Base-by-base conservation (phyloP, 352 stramenopile species). In the Hyphochytrium catenoides region DNA sequence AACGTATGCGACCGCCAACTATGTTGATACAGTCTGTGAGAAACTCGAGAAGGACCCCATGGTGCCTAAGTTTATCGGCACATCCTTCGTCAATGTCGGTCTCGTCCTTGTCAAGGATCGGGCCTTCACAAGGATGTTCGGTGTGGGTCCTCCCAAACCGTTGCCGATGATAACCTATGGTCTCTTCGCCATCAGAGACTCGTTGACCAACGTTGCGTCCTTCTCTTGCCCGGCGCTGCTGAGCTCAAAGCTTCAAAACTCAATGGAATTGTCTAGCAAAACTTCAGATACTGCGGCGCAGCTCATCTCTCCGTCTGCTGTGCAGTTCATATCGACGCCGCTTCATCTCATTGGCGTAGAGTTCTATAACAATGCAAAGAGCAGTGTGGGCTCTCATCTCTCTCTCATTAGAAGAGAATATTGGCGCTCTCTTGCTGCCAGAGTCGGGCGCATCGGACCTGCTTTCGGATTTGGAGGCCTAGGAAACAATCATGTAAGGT, bases 121-220 rank as follows among this genome's bases (percentile, higher is more conserved):
- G 39, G 70, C 68, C n/a, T 90, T 88, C 42, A 71, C 75, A 25
- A 60, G 62, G 23, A 88, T 88, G 75, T 90, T 90, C 43, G 75
- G 75, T 16, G 66, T 78, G 29, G 73, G 74, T 31, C 59, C 54
- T 6, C 69, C 73, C 8, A 48, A 52, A 0, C 51, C 71, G 23
- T 81, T 90, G 32, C 69, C 71, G 7, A 47, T 84, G 14, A 44
- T 54, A 15, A 78, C 72, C 8, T 62, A 86, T 19, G 66, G 57
- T 2, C 52, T 88, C n/a, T 90, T 90, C 34, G 74, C 68, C 3
- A 44, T 85, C 14, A 57, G 74, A 11, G 74, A 90, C 44, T 74
- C 64, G 16, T 48, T 83, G 26, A 90, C 74, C 0, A 70, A 84
- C 16, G 69, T 36, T 3, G 71, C 74, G 21, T 87, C 69, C 14